A percentile compares a stretch with the other conserved stretches of the same genome.
phyloP scores from a whole-genome alignment of 139 green algal species.

The Coelastrella sp. region DNA sequence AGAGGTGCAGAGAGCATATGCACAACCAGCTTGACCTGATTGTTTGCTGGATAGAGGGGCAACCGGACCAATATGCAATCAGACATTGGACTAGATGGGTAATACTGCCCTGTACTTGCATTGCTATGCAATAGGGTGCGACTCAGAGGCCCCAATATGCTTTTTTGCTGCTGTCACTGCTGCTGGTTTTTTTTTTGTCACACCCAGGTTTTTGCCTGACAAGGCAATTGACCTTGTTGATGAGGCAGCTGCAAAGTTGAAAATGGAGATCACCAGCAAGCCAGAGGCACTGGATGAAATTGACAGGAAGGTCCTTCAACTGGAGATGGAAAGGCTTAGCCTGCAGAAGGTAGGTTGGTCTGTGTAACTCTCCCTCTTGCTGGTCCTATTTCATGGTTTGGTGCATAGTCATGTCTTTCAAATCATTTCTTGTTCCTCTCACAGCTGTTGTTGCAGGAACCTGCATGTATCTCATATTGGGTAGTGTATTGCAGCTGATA shows the following conservation, averaged over 20 bases:
- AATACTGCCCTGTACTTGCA: no score
- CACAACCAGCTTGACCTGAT: no score
- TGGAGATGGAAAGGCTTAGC: constrained; percentile 96
- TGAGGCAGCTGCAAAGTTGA: constrained; percentile 96
- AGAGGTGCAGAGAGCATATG: no score
- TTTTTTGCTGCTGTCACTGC: background rate
- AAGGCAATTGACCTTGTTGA: constrained; percentile 97
- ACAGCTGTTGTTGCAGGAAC: background rate
- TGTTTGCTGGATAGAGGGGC: no score
- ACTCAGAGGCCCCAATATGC: no score
- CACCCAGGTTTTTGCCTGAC: constrained; percentile 82
- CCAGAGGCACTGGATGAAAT: constrained; percentile 95
- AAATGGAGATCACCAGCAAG: constrained; percentile 99
- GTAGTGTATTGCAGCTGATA: no score
- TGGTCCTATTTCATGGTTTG: background rate
- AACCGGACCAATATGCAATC: no score
- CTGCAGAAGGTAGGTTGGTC: constrained; percentile 69
- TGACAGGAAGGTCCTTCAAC: constrained; percentile 83
- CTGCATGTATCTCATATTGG: background rate
- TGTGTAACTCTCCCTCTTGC: background rate
- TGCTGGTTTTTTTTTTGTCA: background rate
- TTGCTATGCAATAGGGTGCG: no score
- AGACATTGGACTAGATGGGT: no score
- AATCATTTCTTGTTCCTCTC: background rate
- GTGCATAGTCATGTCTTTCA: background rate